Base-by-base conservation (phyloP, 2,329 filamentous ascomycete species). In the Seiridium unicorne region DNA sequence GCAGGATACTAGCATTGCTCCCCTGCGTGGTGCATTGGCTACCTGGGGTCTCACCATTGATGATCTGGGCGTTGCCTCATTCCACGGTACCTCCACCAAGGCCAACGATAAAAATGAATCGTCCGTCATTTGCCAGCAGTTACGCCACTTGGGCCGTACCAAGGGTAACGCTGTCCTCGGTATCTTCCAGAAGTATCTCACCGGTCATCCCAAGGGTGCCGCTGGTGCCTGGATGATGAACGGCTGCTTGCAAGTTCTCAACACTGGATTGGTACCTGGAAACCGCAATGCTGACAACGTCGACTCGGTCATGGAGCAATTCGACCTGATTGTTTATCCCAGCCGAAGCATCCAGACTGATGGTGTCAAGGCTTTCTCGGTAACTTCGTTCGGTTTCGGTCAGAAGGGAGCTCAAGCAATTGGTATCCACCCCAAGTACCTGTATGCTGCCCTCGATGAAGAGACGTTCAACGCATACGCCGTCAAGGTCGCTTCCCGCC, bases 91-190 rank as follows among this genome's bases (percentile, higher is more conserved):
- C 46, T 98, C 95, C 1, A 99, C 95, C 66, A 93, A 96, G 73
- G 95, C 95, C 68, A 99, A 99, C 77, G 95, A 99, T 83, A 98
- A 98, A 89, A 99, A 99, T 78, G 95, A 99, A 77, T 98, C 95
- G 18, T 93, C 93, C 58, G 95, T 97, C 72, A 90, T 99, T 69
- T 97, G 94, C 83, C 88, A 97, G 76, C 96, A 99, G 79, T 87
- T 99, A 77, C 89, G 89, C 69, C 96, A 99, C 74, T 89, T 99
- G 57, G 95, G 95, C 66, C 91, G 95, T 69, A 90, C 89, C 78
- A 97, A 97, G 88, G 95, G 96, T 71, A 99, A 99, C 72, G 93
- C 95, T 38, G 83, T 99, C 11, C 79, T 98, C 65, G 95, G 93
- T 81, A 93, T 99, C 75, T 99, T 98, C 90, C 95, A 99, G 80